Conservation (phyloP, 179 eudicot species). For the Silene coronaria region DNA sequence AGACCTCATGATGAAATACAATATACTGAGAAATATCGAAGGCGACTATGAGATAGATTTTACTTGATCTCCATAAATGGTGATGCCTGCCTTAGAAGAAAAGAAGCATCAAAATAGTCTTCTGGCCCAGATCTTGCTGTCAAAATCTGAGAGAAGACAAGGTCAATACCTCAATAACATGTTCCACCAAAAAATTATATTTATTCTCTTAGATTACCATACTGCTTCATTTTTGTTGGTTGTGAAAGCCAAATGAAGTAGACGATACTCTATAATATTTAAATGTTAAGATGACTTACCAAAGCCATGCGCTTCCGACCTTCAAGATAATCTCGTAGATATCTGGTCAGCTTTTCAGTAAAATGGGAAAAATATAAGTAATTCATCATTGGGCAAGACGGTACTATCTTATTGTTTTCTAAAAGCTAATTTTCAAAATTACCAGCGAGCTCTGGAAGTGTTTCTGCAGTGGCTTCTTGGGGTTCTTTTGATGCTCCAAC, state of each 20-base stretch:
- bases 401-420: not conserved
- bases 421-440: constrained; percentile 5
- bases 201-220: not conserved
- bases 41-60: not conserved
- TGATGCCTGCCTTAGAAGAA: constrained; percentile 80
- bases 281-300: constrained; percentile 43
- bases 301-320: constrained; percentile 89
- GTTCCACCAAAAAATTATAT: not conserved
- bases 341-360: constrained; percentile 64
- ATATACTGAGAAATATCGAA: not conserved
- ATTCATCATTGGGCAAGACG: not conserved
- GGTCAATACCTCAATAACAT: not conserved
- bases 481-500: constrained; percentile 88
- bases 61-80: constrained; percentile 86
- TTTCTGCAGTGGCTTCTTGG: constrained; percentile 76
- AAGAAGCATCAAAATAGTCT: constrained; percentile 79
- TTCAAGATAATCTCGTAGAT: constrained; percentile 80
- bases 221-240: constrained; percentile 2
- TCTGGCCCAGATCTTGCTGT: constrained; percentile 78
- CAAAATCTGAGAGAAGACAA: constrained; percentile 50
- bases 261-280: not conserved
- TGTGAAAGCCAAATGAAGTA: not conserved
- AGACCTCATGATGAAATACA: not conserved
- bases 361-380: constrained; percentile 11
- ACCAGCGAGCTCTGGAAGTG: constrained; percentile 92